Base-by-base conservation (phyloP, 1,284 basidiomycete genomes). In the Ustilago xerochloae region DNA sequence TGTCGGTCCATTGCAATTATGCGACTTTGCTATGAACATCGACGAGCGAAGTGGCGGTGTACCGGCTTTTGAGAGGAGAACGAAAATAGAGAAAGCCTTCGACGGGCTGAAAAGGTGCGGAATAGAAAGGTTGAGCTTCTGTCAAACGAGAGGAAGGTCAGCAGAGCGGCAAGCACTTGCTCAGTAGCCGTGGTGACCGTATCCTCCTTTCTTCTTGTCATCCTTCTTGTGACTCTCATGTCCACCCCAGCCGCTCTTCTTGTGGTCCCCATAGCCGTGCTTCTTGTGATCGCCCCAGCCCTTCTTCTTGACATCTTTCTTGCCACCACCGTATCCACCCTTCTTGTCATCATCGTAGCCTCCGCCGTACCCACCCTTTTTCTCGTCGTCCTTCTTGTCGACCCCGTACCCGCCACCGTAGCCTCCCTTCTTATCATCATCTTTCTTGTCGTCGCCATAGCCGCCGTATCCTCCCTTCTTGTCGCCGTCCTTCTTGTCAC, bases 141-240 rank as follows among this genome's bases (percentile, higher is more conserved):
- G 30, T 5, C 24, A 16, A 36, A 35, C 15, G 43, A 55, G 20
- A 43, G 10, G n/a, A 8, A 8, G 28, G 39, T 26, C 7, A 18
- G 29, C 4, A 53, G 32, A 20, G 20, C 33, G 13, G 32, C 15
- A 13, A 7, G 22, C 20, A 16, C 7, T 10, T 26, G 32, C 43
- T 46, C 49, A 61, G 35, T 66, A 30, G 43, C 48, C 64, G 45
- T 57, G 49, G 36, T 60, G 63, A 36, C 63, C 45, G 16, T 13
- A 30, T 2, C 38, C 45, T 16, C 30, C 33, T 35, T 57, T 41
- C 48, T 59, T 50, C 4, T 46, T 32, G 9, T 52, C 48, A 12
- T 45, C 46, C 9, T 38, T 18, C 8, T 63, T 28, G 13, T 41
- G 54, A 15, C 35, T 47, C 39, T 51, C 51, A 22, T 63, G 13